Conservation (phyloP, 257 asterid species). For the Mentha longifolia region DNA sequence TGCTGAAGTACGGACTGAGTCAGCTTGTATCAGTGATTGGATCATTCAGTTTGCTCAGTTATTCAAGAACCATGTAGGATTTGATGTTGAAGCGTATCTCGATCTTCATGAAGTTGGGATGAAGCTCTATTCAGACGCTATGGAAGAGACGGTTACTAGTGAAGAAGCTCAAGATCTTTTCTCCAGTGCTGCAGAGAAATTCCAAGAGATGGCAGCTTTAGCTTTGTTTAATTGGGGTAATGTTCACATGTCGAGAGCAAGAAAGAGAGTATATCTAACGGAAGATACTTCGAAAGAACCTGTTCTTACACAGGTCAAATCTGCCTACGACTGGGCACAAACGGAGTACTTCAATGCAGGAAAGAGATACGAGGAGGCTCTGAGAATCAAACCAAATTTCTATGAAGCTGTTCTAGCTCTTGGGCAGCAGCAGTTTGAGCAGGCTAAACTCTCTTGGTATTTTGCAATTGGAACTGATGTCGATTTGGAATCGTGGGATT, state of each 20-base stretch:
- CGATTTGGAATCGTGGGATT: slow-evolving; percentile 71
- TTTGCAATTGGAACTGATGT: slow-evolving; percentile 54
- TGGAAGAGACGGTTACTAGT: slow-evolving; percentile 80
- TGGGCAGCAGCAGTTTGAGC: slow-evolving; percentile 82
- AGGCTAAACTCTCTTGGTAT: slow-evolving; percentile 86
- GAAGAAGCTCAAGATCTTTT: slow-evolving; percentile 83
- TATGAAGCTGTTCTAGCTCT: slow-evolving; percentile 77
- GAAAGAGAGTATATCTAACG: slow-evolving; percentile 59
- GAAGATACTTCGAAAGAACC: slow-evolving; percentile 65
- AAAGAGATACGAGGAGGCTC: slow-evolving; percentile 71
- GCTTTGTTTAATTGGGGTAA: slow-evolving; percentile 91
- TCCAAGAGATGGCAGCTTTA: slow-evolving; percentile 84
- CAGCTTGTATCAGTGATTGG: slow-evolving; percentile 78
- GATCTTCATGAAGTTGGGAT: slow-evolving; percentile 78
- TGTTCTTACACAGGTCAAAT: slow-evolving; percentile 49
- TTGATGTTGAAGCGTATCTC: slow-evolving; percentile 70
- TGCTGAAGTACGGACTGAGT: slow-evolving; percentile 34
- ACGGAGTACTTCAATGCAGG: slow-evolving; percentile 66
- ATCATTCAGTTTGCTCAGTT: slow-evolving; percentile 72
- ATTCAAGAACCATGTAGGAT: slow-evolving; percentile 73
- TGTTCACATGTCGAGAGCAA: slow-evolving; percentile 80
- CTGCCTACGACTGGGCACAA: slow-evolving; percentile 72
- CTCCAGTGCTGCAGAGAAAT: slow-evolving; percentile 64
- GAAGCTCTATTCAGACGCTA: slow-evolving; percentile 76
- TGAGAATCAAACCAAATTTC: slow-evolving; percentile 61